Evolutionary conservation across 2,329 filamentous ascomycete genomes (phyloP).

Genomic region (Botrytis squamosa): DNA sequence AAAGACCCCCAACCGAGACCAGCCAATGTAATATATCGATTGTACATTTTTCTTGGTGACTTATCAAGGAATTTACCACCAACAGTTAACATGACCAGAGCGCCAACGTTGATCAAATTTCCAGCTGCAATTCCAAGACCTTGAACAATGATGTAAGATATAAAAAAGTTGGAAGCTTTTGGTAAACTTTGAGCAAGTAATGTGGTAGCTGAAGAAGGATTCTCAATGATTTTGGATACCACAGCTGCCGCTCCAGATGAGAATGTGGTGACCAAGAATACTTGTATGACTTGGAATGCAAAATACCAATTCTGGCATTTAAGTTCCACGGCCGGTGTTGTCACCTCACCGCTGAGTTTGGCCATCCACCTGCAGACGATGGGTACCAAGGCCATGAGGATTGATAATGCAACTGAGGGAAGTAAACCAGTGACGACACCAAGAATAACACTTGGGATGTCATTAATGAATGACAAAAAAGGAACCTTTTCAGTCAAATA

Average conservation of each 20-base stretch:
- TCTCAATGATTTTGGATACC: slow-evolving; percentile 57
- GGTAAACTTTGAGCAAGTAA: slow-evolving; percentile 75
- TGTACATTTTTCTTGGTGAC: slow-evolving; percentile 78
- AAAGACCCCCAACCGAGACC: slow-evolving; percentile 80
- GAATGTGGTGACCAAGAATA: slow-evolving; percentile 84
- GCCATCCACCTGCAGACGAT: slow-evolving; percentile 78
- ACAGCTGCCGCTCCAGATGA: slow-evolving; percentile 77
- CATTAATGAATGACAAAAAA: slow-evolving; percentile 72
- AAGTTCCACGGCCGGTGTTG: slow-evolving; percentile 74
- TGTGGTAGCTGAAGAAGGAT: slow-evolving; percentile 60
- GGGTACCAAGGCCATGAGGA: slow-evolving; percentile 84
- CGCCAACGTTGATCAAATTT: slow-evolving; percentile 69
- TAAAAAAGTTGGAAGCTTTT: slow-evolving; percentile 87
- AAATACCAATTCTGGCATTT: slow-evolving; percentile 91
- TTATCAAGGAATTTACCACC: slow-evolving; percentile 72
- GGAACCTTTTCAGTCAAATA: slow-evolving; percentile 57
- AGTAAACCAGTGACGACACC: slow-evolving; percentile 83
- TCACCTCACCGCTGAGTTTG: slow-evolving; percentile 75
- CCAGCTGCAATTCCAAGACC: slow-evolving; percentile 76
- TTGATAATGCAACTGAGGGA: slow-evolving; percentile 72
- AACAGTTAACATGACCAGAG: slow-evolving; percentile 70
- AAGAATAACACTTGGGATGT: slow-evolving; percentile 66
- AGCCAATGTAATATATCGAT: slow-evolving; percentile 70
- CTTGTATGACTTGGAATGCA: slow-evolving; percentile 83
- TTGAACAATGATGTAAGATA: slow-evolving; percentile 91